Evolutionary conservation across 805 yeast species (phyloP), one percentile per base, ranked within the genome.

Genomic region (Saturnispora bothae): DNA sequence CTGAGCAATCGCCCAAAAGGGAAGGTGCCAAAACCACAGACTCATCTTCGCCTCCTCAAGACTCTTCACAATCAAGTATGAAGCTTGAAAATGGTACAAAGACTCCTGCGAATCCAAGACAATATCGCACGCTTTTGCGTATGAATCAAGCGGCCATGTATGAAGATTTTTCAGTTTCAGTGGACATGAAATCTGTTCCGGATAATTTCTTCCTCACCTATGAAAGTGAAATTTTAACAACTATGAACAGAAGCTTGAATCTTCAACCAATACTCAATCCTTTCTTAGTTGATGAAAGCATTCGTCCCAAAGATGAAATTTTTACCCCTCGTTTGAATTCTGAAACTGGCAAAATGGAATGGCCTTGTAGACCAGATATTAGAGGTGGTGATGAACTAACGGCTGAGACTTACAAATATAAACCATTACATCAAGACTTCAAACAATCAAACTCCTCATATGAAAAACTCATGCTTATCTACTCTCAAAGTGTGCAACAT

Each of bases 381-480:
- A 48, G 62, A 32, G 57, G 63, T 52, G 58, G 63, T 52, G 40
- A 38, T 17, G 26, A 21, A 6, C 32, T 56, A 3, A 49, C 45
- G 17, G 48, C 44, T 32, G 53, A 50, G 27, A 54, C 42, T 39
- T 52, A 48, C 37, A 43, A 55, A 44, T 50, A 57, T 50, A 35
- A 41, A 55, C 60, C 50, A 38, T 66, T 78, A 32, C 85, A 78
- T 48, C 86, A 78, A 51, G 85, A 80, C 45, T 53, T 66, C 19
- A 73, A 77, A 28, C 95, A 85, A 53, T 82, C 82, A 48, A 73
- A 78, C 40, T 76, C 88, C 2, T 94, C 85, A 46, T 85, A 83
- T 61, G 97, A 92, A 57, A 94, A 84, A 53, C 65, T 86, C 53
- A 89, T 89, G 97, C 64, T 78, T 22, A 66, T 76, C 8, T 62